Evolutionary conservation across 345 rosid genomes (phyloP), one percentile per base, ranked within the genome.

Genomic region (Salix udensis): DNA sequence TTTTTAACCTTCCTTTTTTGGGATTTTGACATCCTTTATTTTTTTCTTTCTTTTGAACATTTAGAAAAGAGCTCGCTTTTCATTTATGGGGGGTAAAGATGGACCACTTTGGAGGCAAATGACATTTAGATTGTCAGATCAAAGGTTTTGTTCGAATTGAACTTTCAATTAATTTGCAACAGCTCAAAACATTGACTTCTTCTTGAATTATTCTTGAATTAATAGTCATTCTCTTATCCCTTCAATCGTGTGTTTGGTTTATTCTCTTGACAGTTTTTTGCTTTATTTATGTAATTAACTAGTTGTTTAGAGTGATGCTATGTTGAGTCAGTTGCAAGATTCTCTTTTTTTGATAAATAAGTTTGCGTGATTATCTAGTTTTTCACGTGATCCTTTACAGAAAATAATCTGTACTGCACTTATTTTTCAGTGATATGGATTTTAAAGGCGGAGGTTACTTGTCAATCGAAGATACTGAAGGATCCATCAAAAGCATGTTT

Each of bases 71-170:
- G 98, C 98, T 12, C 89, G 94, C 65, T 93, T 93, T 81, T 96
- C 99, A 3, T 90, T 91, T 83, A 91, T 96, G 96, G 99, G 99
- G 48, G 92, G 93, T 67, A 91, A 87, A 89, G 97, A 98, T 26
- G 99, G 97, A 87, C 82, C 93, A 67, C 97, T 96, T 74, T 96
- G 97, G 99, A 92, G 88, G 89, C 94, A 89, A 80, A 73, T 93
- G 89, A 90, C 94, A 58, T 96, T 87, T 88, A 88, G 89, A 84
- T 85, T 96, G 82, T 83, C 90, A 37, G 87, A 89, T 71, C 82
- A 85, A 79, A 90, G 97, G 98, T 91, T 77, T 40, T 83, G 85
- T 81, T 82, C 68, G 60, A 44, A 48, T 60, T 61, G 11, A n/a
- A 40, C n/a, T 61, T 10, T 42, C 18, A 16, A 40, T 30, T 34